phyloP scores from a whole-genome alignment of 306 rosid genomes.

The Vicia villosa region DNA sequence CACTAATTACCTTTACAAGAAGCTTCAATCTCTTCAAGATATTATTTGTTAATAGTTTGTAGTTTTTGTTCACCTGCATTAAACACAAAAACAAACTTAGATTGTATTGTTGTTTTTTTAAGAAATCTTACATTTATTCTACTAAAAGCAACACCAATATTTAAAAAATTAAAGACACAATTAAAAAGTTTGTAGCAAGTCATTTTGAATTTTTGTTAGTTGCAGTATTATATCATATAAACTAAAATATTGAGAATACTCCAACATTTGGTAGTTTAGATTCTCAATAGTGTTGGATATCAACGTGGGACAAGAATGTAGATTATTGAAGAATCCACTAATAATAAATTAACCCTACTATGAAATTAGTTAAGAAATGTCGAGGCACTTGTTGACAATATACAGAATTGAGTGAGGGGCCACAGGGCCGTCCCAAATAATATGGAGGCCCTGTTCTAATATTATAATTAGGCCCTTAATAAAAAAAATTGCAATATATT shows the following conservation, averaged over 20 bases:
- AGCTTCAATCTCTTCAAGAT: conserved; percentile 51
- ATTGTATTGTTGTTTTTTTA: neutral
- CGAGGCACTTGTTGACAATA: neutral
- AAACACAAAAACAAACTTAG: conserved; percentile 4
- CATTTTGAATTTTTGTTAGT: too few species aligned
- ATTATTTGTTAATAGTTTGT: conserved; percentile 45
- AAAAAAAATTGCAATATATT: too few species aligned
- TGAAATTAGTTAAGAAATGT: neutral
- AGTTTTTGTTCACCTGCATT: conserved; percentile 56
- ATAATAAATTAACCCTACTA: neutral
- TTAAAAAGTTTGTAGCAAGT: neutral
- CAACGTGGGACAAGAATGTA: neutral
- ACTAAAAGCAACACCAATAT: neutral
- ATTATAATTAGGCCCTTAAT: too few species aligned
- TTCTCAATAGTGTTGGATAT: neutral
- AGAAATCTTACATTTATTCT: neutral
- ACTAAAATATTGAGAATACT: neutral
- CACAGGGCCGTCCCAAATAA: too few species aligned
- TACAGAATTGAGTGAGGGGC: neutral
- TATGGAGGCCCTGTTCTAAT: too few species aligned
- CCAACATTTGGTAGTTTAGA: neutral
- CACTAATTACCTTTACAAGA: conserved; percentile 47
- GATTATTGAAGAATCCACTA: neutral
- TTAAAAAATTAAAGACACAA: neutral
- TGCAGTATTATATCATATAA: neutral